These are phyloP conservation scores for Geranium brycei DNA, from an alignment of 345 rosid species.

Conservation along the genomic window DNA sequence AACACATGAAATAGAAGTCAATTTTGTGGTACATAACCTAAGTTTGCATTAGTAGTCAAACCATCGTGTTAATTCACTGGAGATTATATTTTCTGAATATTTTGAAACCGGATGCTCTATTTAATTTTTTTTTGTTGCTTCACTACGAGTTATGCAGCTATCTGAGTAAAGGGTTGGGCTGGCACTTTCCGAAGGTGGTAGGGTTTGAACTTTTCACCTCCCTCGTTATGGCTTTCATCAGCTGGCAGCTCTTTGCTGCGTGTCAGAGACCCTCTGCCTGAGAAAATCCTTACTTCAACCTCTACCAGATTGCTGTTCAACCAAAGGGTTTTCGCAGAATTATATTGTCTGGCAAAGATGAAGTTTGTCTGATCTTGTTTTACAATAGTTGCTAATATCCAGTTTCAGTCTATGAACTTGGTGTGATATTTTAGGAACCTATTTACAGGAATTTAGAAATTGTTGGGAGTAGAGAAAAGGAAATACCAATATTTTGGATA, in stretches of 20 bases:
- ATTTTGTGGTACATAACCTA: too few species aligned
- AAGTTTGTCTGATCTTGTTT: background rate
- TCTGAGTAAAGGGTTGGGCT: conserved; percentile 67
- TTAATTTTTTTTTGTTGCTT: background rate
- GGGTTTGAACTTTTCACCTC: conserved; percentile 78
- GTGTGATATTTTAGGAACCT: too few species aligned
- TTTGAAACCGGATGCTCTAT: background rate
- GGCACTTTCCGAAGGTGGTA: conserved; percentile 84
- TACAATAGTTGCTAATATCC: background rate
- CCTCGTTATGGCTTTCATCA: conserved; percentile 68
- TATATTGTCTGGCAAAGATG: too few species aligned
- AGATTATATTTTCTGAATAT: background rate
- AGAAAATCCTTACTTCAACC: conserved; percentile 7
- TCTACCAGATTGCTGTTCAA: background rate
- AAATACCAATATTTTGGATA: too few species aligned
- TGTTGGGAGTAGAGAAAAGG: too few species aligned
- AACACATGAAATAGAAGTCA: too few species aligned
- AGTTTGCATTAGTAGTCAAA: too few species aligned
- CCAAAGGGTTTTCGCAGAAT: too few species aligned
- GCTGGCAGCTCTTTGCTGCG: conserved; percentile 80
- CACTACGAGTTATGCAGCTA: conserved; percentile 39
- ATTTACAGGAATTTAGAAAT: too few species aligned
- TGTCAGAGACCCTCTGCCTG: conserved; percentile 76
- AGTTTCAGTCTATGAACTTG: too few species aligned
- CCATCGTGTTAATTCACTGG: too few species aligned